Evolutionary conservation across 495 filamentous ascomycete genomes (phyloP).

Genomic region (Talaromyces borbonicus): DNA sequence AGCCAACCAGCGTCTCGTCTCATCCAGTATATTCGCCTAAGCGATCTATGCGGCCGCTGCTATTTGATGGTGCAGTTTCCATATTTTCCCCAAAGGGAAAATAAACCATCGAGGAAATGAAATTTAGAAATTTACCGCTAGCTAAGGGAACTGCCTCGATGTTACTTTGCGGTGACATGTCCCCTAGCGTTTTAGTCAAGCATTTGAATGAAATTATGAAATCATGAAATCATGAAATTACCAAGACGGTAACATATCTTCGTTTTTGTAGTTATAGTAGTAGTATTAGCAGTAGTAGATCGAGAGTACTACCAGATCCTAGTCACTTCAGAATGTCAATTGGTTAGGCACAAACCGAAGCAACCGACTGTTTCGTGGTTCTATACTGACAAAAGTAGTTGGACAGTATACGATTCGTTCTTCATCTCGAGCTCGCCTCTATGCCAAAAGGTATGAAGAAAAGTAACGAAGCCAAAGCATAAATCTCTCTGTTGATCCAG

Average conservation of each 20-base stretch:
- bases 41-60: not conserved
- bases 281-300: constrained; percentile 1
- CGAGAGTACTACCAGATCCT: not conserved
- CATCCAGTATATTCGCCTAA: not conserved
- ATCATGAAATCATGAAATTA: too few species aligned
- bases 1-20: not conserved
- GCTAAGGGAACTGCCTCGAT: not conserved
- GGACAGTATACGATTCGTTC: not conserved
- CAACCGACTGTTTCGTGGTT: not conserved
- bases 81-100: not conserved
- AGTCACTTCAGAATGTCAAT: not conserved
- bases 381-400: not conserved
- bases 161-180: not conserved
- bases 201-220: not conserved
- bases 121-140: constrained; percentile 3
- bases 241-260: too few species aligned
- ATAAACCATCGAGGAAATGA: constrained; percentile 2
- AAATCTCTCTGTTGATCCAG: not conserved
- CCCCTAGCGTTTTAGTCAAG: too few species aligned
- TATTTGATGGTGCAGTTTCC: not conserved
- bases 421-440: too few species aligned
- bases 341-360: constrained; percentile 4
- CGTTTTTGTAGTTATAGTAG: too few species aligned
- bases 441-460: not conserved
- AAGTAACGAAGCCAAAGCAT: too few species aligned